Evolutionary conservation across 108 stramenopile species (phyloP), one percentile per base, ranked within the genome.

Genomic region (Mayamaea pseudoterrestris): DNA sequence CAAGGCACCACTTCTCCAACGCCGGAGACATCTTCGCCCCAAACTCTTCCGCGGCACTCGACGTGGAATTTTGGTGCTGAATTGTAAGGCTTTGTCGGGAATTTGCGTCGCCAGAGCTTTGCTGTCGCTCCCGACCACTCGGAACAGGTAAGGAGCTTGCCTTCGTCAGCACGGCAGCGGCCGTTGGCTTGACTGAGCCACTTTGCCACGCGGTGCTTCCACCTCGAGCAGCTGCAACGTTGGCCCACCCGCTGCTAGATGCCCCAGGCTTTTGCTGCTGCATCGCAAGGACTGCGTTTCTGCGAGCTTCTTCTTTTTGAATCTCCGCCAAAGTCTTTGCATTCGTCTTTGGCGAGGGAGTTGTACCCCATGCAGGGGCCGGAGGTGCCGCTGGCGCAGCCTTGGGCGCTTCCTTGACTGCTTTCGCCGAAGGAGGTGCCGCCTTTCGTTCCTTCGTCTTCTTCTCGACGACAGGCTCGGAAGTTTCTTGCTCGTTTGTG

Each of bases 1-100:
- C 71, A 52, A 87, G 85, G 74, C 86, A 94, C 93, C 93, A 94
- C 26, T 63, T 79, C 61, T 90, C 81, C 41, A 94, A 56, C 7
- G 73, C 66, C 5, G 88, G 79, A 47, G 76, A 65, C 80, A 93
- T 82, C 35, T 77, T 65, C 8, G 78, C 69, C 4, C 83, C 92
- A 60, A 90, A 90, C 37, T 83, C 77, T 35, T 88, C 80, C 22
- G 69, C 55, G 37, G 61, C 49, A 22, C 35, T 58, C 13, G 60
- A 46, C 4, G 30, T 48, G 2, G 27, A 30, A 16, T 28, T 48
- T 31, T 9, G 50, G 36, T 3, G 35, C 37, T 14, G 31, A 14
- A 28, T 46, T 46, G n/a, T n/a, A n/a, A n/a, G n/a, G n/a, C n/a
- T n/a, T n/a, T n/a, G n/a, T n/a, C n/a, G n/a, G n/a, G n/a, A n/a